Evolutionary conservation across 1,284 basidiomycete genomes (phyloP), one percentile per base, ranked within the genome.

Genomic region (Hypsizygus ulmarius): DNA sequence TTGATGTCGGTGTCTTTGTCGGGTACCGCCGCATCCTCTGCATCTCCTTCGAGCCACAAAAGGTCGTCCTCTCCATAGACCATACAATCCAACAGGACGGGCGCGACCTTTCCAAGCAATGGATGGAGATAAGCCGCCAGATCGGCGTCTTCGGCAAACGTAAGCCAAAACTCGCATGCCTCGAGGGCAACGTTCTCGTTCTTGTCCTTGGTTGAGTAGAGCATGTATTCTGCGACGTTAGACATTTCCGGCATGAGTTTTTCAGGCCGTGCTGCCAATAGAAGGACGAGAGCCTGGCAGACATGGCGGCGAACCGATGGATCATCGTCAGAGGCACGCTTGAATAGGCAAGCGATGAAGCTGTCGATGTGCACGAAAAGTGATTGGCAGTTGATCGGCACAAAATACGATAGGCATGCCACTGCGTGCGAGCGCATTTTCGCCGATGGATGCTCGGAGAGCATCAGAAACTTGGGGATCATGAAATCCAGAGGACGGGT

Each of bases 131-230:
- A 91, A 11, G 84, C 82, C 12, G 85, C 83, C 19, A 99, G 78
- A 42, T 91, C 86, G 11, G 85, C 83, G 62, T 98, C 93, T 67
- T 99, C 97, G 12, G 97, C 94, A 63, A 99, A 99, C 1, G 96
- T 97, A 54, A 99, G 80, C 97, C 97, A 99, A 71, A 99, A 99
- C 75, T 99, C 97, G 78, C 94, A 97, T 10, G 97, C 97, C 71
- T 97, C 95, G 35, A 97, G 76, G 3, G 94, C 93, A 45, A 97
- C 93, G 49, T 85, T 85, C 71, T 97, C 93, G 67, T 98, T 91
- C 70, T 90, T 87, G 76, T 98, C 96, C 68, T 95, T 93, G 8
- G 93, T 98, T 30, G 93, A 97, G 72, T 95, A 99, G 33, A 98
- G 80, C 91, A 99, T 99, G 71, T 97, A 99, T 65, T 97, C 93